Percentiles rank a stretch among this genome's conserved stretches.
Evolutionary conservation across 805 yeast species (phyloP).

Genomic region (Kazachstania taianensis): DNA sequence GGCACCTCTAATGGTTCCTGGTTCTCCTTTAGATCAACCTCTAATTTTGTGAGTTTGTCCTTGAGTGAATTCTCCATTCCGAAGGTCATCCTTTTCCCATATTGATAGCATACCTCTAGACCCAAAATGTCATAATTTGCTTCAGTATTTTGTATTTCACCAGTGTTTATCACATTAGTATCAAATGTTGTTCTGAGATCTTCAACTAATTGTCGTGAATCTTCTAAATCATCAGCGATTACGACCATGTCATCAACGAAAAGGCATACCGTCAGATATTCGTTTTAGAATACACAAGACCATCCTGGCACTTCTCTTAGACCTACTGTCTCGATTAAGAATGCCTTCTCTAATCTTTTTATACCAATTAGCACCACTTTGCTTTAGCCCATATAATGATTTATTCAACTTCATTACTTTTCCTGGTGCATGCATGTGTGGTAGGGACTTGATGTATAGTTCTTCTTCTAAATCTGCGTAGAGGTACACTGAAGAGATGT

Average conservation of each 20-base stretch:
- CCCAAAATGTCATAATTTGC: slow-evolving; percentile 12
- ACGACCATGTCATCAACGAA: slow-evolving; percentile 13
- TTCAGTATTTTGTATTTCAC: slow-evolving; percentile 5
- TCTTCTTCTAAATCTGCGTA: slow-evolving; percentile 1
- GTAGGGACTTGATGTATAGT: slow-evolving; percentile 2
- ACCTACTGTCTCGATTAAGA: not conserved
- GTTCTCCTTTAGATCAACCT: slow-evolving; percentile 1
- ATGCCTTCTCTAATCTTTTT: slow-evolving; percentile 1
- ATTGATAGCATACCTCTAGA: slow-evolving; percentile 7
- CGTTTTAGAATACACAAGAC: slow-evolving; percentile 7
- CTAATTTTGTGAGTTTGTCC: slow-evolving; percentile 5
- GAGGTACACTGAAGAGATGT: slow-evolving; percentile 4
- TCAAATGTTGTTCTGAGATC: slow-evolving; percentile 5
- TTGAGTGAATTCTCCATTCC: slow-evolving; percentile 9
- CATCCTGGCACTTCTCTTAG: slow-evolving; percentile 6
- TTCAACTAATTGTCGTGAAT: not conserved
- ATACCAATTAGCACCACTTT: slow-evolving; percentile 5
- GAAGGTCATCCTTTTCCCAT: slow-evolving; percentile 5
- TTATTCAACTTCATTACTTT: slow-evolving; percentile 5
- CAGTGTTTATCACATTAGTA: slow-evolving; percentile 9
- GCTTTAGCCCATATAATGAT: slow-evolving; percentile 5
- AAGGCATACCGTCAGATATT: slow-evolving; percentile 6
- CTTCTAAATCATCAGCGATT: slow-evolving; percentile 2
- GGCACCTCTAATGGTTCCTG: slow-evolving; percentile 5
- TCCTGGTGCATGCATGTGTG: slow-evolving; percentile 2